A percentile compares a stretch with the other conserved stretches of the same genome.
Conservation (phyloP, 2,329 filamentous ascomycete species). For the Cryphonectria naterciae region DNA sequence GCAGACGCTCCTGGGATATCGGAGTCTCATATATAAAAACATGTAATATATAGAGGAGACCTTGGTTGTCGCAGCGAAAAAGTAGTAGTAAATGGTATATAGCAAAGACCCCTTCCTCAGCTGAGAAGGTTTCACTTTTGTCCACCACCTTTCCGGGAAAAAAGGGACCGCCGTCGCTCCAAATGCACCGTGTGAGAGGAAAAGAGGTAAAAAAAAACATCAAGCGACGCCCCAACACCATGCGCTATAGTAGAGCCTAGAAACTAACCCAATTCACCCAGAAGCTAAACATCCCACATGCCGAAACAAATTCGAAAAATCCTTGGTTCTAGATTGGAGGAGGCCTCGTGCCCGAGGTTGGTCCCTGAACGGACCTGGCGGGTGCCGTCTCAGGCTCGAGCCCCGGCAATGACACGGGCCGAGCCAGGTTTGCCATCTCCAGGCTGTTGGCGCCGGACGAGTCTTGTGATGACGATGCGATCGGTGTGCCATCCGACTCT, state of each 20-base stretch:
- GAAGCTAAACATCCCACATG: constrained; percentile 3
- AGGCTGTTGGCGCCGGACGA: constrained; percentile 1
- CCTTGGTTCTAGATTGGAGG: background rate
- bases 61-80: background rate
- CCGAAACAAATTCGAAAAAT: background rate
- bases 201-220: background rate
- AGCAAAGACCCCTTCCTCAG: background rate
- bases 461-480: constrained; percentile 14
- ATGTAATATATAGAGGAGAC: background rate
- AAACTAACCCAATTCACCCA: background rate
- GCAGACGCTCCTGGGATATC: background rate
- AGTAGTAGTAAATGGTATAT: constrained; percentile 4
- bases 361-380: background rate
- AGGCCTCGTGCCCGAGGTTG: constrained; percentile 10
- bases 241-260: background rate
- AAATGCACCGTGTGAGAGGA: constrained; percentile 14
- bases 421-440: background rate
- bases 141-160: background rate
- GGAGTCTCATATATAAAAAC: background rate
- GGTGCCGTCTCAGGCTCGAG: constrained; percentile 2
- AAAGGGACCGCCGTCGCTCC: background rate
- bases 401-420: background rate
- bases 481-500: constrained; percentile 1
- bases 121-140: background rate
- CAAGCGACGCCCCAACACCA: constrained; percentile 8